Percentiles rank a stretch among this genome's conserved stretches.
Evolutionary conservation across 108 stramenopile genomes (phyloP).

Genomic region (Pelagomonas calceolata): DNA sequence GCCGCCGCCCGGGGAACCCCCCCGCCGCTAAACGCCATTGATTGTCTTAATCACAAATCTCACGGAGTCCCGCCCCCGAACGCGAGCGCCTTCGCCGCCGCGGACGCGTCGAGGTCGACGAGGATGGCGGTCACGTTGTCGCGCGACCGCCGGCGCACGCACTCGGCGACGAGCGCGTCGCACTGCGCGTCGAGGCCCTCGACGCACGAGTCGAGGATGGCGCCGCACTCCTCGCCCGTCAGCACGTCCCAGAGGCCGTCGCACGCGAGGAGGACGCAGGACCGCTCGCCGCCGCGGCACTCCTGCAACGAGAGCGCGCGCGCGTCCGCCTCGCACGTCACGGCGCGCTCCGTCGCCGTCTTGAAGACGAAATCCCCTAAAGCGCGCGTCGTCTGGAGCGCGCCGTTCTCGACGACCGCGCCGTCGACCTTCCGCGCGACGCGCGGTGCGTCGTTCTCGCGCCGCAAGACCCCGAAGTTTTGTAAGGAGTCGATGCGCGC

Average conservation of each 20-base stretch:
- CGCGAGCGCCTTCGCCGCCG: no score
- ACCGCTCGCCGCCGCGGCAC: slow-evolving; percentile 41
- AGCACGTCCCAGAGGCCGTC: slow-evolving; percentile 86
- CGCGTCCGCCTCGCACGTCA: slow-evolving; percentile 22
- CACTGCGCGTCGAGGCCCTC: slow-evolving; percentile 12
- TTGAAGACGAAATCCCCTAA: slow-evolving; percentile 90
- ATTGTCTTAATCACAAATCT: no score
- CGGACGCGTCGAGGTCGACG: slow-evolving; percentile 15
- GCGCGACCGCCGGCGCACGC: slow-evolving; percentile 47
- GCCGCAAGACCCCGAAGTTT: no score
- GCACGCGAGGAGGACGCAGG: slow-evolving; percentile 72
- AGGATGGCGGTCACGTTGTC: slow-evolving; percentile 81
- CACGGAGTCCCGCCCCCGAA: no score
- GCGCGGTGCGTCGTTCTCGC: background rate
- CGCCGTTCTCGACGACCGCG: slow-evolving; percentile 30
- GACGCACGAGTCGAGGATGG: slow-evolving; percentile 44
- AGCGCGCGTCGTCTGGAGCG: slow-evolving; percentile 65
- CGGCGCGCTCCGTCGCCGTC: slow-evolving; percentile 64
- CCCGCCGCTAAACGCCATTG: no score
- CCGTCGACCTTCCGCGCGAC: slow-evolving; percentile 21
- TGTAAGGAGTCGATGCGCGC: no score
- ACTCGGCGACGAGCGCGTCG: slow-evolving; percentile 55
- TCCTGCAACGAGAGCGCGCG: slow-evolving; percentile 59
- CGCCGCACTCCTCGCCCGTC: slow-evolving; percentile 53
- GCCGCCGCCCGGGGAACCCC: no score